phyloP scores from a whole-genome alignment of 2,329 filamentous ascomycete species.

The Bipolaris oryzae region DNA sequence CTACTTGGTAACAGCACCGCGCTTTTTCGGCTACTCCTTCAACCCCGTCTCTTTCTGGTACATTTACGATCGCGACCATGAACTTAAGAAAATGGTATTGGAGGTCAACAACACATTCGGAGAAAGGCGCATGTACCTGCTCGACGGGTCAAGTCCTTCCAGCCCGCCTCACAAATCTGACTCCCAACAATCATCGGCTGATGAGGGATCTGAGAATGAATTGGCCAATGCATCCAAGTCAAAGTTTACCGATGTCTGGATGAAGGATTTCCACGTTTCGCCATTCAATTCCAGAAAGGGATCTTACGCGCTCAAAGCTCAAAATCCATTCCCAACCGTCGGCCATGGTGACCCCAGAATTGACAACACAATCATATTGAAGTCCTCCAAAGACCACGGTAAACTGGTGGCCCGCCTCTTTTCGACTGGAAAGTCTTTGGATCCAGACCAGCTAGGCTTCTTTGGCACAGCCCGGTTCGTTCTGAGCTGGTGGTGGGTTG shows the following conservation, averaged over 20 bases:
- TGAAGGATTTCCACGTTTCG: constrained; percentile 78
- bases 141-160: constrained; percentile 51
- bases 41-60: constrained; percentile 84
- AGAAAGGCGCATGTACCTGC: constrained; percentile 70
- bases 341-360: constrained; percentile 50
- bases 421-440: constrained; percentile 58
- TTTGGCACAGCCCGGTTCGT: constrained; percentile 58
- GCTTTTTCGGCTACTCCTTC: constrained; percentile 72
- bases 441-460: constrained; percentile 56
- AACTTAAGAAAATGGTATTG: constrained; percentile 68
- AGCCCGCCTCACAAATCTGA: constrained; percentile 32
- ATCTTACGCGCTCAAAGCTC: constrained; percentile 54
- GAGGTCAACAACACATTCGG: constrained; percentile 81
- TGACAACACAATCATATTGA: constrained; percentile 66
- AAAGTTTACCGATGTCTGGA: constrained; percentile 61
- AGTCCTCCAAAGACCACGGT: constrained; percentile 63
- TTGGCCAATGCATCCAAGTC: constrained; percentile 15
- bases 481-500: constrained; percentile 69
- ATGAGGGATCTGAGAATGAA: constrained; percentile 10
- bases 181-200: constrained; percentile 9
- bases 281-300: constrained; percentile 69
- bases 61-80: constrained; percentile 65
- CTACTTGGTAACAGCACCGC: constrained; percentile 73
- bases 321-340: constrained; percentile 51
- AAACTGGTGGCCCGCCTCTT: constrained; percentile 68